A percentile compares a stretch with the other conserved stretches of the same genome.
These are phyloP conservation scores for Aphanomyces stellatus DNA, from an alignment of 352 stramenopile genomes.

Conservation along the genomic window DNA sequence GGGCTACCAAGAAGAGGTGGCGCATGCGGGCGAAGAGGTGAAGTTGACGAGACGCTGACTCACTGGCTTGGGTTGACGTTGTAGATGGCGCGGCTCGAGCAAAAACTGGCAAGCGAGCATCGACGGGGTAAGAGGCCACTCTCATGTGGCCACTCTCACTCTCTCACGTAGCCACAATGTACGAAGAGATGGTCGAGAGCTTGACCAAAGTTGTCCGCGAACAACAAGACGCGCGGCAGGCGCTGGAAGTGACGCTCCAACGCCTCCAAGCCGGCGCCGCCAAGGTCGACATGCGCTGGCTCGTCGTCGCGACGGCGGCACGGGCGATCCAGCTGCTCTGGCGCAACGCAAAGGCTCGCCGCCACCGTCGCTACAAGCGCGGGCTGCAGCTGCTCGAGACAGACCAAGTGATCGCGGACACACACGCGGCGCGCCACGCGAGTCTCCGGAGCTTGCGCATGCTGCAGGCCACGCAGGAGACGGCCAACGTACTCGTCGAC, in stretches of 20 bases:
- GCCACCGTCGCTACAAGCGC: not conserved
- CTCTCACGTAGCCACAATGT: not conserved
- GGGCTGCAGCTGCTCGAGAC: not conserved
- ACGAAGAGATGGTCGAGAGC: conserved; percentile 13
- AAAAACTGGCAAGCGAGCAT: not conserved
- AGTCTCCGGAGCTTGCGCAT: not conserved
- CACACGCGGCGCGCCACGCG: not conserved
- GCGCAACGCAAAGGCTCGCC: not conserved
- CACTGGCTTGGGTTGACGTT: not conserved
- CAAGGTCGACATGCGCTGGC: not conserved
- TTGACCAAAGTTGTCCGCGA: conserved; percentile 13
- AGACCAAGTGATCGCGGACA: not conserved
- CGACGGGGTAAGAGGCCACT: not conserved
- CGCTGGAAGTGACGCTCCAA: not conserved
- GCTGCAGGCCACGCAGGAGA: not conserved
- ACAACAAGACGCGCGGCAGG: not conserved
- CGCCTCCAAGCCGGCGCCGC: not conserved
- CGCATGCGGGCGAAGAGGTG: not conserved
- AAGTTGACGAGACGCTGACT: not conserved
- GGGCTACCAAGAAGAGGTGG: not conserved
- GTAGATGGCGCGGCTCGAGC: not conserved
- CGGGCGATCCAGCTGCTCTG: not conserved
- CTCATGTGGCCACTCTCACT: not conserved
- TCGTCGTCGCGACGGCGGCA: not conserved
- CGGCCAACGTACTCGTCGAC: not conserved